Evolutionary conservation across 208 protist species (phyloP).

Genomic region (Entamoeba moshkovskii): DNA sequence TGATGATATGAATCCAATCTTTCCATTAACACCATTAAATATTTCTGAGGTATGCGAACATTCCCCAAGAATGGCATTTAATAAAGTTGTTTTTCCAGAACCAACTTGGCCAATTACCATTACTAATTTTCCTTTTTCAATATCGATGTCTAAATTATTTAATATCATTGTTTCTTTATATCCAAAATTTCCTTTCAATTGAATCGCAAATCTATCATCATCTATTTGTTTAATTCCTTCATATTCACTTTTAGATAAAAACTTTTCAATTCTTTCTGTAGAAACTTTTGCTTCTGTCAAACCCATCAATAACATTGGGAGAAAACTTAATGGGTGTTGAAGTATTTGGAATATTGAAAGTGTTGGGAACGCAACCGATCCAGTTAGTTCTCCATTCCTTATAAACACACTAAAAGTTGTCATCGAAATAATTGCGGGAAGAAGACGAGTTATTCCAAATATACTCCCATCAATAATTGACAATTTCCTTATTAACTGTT

Average conservation of each 20-base stretch:
- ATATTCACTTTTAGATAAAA: slow-evolving; percentile 6
- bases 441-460: neutral
- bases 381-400: neutral
- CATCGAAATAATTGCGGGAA: slow-evolving; percentile 4
- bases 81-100: neutral
- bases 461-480: neutral
- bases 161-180: neutral
- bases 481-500: neutral
- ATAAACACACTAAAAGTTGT: slow-evolving; percentile 2
- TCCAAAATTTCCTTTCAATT: neutral
- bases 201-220: neutral
- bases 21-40: slow-evolving; percentile 7
- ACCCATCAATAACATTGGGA: neutral
- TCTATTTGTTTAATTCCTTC: neutral
- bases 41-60: neutral
- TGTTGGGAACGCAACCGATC: slow-evolving; percentile 2
- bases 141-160: neutral
- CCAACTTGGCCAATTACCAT: neutral
- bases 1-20: slow-evolving; percentile 63
- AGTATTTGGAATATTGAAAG: slow-evolving; percentile 5
- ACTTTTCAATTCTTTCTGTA: neutral
- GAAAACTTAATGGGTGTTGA: neutral
- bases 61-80: neutral
- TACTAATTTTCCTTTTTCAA: neutral
- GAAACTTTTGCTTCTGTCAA: slow-evolving; percentile 7